phyloP scores from a whole-genome alignment of 805 yeast genomes.

The Yamadazyma takamatsuzukensis region DNA sequence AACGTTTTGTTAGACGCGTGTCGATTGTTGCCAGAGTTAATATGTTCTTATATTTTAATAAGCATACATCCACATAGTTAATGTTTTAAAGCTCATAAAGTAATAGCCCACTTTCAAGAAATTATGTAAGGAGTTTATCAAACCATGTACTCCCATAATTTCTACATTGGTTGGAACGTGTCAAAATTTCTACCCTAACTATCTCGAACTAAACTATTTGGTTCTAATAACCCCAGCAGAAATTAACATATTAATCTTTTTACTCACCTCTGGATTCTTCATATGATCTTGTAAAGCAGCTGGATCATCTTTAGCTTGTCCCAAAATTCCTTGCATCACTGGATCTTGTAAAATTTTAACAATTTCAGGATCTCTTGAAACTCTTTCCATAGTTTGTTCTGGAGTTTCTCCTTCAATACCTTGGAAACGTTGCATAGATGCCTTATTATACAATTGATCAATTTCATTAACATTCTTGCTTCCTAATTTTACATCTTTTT shows the following conservation, averaged over 20 bases:
- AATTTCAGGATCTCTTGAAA: conserved; percentile 90
- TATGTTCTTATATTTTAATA: no score
- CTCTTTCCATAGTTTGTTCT: conserved; percentile 90
- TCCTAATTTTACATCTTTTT: conserved; percentile 62
- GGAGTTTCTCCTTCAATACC: conserved; percentile 85
- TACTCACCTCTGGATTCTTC: conserved; percentile 90
- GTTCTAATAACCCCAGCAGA: conserved; percentile 98
- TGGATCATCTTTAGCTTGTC: conserved; percentile 92
- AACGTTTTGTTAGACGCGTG: no score
- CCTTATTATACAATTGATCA: conserved; percentile 76
- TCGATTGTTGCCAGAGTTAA: no score
- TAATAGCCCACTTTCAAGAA: no score
- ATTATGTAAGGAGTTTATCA: no score
- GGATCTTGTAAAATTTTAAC: conserved; percentile 88
- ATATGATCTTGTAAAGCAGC: conserved; percentile 97
- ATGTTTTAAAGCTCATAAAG: no score
- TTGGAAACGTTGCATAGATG: conserved; percentile 74
- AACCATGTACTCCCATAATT: no score
- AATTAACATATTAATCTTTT: conserved; percentile 82
- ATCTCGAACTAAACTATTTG: conserved; percentile 46
- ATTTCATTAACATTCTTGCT: conserved; percentile 70
- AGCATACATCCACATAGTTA: no score
- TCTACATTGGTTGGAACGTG: no score
- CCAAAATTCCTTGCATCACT: conserved; percentile 90
- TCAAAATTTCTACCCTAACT: no score